Evolutionary conservation across 2,329 filamentous ascomycete genomes (phyloP).

Genomic region (Penicillium sp.): DNA sequence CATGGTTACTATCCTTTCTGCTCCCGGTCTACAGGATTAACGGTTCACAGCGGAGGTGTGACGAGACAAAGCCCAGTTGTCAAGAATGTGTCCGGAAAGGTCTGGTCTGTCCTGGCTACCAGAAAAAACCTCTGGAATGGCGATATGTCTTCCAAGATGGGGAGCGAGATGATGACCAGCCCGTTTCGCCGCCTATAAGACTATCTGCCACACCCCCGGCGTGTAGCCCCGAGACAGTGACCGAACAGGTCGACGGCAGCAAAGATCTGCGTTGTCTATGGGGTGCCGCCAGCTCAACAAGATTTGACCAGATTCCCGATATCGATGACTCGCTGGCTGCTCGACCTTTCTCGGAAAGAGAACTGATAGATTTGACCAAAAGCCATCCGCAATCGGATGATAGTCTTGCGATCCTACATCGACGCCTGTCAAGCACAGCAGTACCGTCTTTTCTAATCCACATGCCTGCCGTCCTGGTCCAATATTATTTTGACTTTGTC

Average conservation of each 20-base stretch:
- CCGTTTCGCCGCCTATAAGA: neutral
- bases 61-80: constrained; percentile 22
- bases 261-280: constrained; percentile 9
- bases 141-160: constrained; percentile 18
- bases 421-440: constrained; percentile 14
- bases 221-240: constrained; percentile 1
- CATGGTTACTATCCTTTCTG: constrained; percentile 2
- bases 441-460: constrained; percentile 21
- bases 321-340: constrained; percentile 11
- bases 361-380: constrained; percentile 1
- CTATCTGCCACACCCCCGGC: no score
- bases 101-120: constrained; percentile 18
- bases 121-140: constrained; percentile 20
- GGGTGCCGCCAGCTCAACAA: constrained; percentile 10
- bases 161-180: constrained; percentile 5
- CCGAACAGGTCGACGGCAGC: constrained; percentile 1
- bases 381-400: constrained; percentile 6
- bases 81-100: constrained; percentile 18
- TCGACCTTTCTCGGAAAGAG: constrained; percentile 2
- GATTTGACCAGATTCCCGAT: constrained; percentile 15
- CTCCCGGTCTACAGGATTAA: constrained; percentile 2
- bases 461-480: constrained; percentile 19
- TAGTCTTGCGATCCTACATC: constrained; percentile 17
- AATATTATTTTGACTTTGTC: constrained; percentile 22
- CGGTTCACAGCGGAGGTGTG: constrained; percentile 18